Percentiles rank a stretch among this genome's conserved stretches.
Conservation (phyloP, 345 rosid species). For the Populus tremula region DNA sequence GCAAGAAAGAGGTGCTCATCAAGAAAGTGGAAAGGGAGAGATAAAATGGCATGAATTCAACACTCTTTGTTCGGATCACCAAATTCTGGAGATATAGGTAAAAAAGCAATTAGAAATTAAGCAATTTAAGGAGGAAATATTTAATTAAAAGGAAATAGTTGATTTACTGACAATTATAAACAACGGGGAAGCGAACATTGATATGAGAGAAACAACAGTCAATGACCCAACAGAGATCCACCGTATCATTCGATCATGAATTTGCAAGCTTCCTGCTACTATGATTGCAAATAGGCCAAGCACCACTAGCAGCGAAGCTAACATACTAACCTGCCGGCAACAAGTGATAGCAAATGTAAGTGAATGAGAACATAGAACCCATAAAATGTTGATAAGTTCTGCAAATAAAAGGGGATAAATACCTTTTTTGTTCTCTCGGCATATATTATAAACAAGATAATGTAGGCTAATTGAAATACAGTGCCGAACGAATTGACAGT, state of each 20-base stretch:
- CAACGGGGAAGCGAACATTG: conserved; percentile 93
- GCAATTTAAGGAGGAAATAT: background rate
- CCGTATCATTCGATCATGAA: conserved; percentile 35
- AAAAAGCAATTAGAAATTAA: background rate
- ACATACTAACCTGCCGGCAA: background rate
- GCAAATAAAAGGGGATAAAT: conserved; percentile 3
- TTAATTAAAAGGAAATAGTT: background rate
- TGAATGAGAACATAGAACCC: background rate
- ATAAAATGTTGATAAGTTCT: background rate
- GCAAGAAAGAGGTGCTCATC: conserved; percentile 71
- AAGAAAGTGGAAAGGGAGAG: conserved; percentile 83
- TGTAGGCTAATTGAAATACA: conserved; percentile 62
- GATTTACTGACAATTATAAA: conserved; percentile 68
- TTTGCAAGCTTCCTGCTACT: conserved; percentile 58
- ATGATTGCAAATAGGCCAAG: conserved; percentile 43
- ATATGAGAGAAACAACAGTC: conserved; percentile 67
- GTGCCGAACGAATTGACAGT: conserved; percentile 77
- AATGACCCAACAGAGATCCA: conserved; percentile 56
- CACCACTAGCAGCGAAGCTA: conserved; percentile 36
- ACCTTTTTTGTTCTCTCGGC: conserved; percentile 68
- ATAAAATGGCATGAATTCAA: conserved; percentile 90
- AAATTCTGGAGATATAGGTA: conserved; percentile 47
- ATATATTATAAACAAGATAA: conserved; percentile 50
- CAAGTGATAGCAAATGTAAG: background rate
- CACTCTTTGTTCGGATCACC: conserved; percentile 75